These are phyloP conservation scores for Oryza australiensis DNA, from an alignment of 176 grass and related monocot species.

Conservation along the genomic window DNA sequence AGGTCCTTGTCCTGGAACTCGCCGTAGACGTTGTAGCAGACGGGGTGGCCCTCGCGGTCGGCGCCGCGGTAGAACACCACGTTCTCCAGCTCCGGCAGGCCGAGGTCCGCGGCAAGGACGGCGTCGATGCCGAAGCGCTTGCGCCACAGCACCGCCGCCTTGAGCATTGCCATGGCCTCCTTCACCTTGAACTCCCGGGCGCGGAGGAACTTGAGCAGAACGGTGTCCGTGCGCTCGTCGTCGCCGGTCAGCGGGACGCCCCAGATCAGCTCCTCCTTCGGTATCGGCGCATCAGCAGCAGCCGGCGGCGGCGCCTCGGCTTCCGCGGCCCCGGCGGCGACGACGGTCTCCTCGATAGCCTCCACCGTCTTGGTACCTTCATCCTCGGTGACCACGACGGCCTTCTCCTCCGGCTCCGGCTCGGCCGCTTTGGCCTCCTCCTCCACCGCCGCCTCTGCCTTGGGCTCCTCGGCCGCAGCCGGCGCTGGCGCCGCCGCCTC, in stretches of 20 bases:
- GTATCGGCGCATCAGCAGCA: constrained; percentile 1
- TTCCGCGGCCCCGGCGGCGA: not conserved
- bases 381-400: constrained; percentile 27
- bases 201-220: constrained; percentile 88
- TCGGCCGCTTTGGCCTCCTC: constrained; percentile 35
- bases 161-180: constrained; percentile 78
- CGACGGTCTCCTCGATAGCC: constrained; percentile 39
- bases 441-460: constrained; percentile 13
- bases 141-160: constrained; percentile 72
- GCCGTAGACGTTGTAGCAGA: constrained; percentile 87
- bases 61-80: constrained; percentile 58
- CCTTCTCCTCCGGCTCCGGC: constrained; percentile 18
- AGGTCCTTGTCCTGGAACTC: constrained; percentile 86
- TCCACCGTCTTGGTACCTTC: constrained; percentile 29
- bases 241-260: constrained; percentile 52
- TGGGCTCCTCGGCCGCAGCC: constrained; percentile 26
- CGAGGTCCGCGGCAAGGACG: constrained; percentile 42
- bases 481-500: not conserved
- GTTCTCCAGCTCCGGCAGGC: constrained; percentile 39
- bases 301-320: not conserved
- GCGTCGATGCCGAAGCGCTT: constrained; percentile 63
- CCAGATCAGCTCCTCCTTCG: constrained; percentile 55
- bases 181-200: constrained; percentile 80
- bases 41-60: constrained; percentile 76
- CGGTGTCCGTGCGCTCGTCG: constrained; percentile 76